These are phyloP conservation scores for Serendipita vermifera DNA, from an alignment of 768 basidiomycete genomes.

Conservation along the genomic window DNA sequence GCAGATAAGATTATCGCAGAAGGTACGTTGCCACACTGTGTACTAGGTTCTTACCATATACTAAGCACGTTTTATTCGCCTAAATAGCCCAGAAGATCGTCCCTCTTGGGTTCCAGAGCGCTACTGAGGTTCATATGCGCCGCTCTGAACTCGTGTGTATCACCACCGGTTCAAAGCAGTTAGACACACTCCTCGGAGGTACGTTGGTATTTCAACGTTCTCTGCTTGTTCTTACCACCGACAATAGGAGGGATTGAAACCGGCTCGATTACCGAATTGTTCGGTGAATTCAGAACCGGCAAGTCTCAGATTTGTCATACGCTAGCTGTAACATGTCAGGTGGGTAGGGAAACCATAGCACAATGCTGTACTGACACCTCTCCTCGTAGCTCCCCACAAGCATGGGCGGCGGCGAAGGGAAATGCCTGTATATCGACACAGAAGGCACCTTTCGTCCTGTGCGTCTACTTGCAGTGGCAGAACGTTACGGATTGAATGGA, in stretches of 20 bases:
- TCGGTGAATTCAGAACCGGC: slow-evolving; percentile 96
- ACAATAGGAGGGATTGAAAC: slow-evolving; percentile 87
- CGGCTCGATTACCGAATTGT: slow-evolving; percentile 93
- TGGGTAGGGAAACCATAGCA: slow-evolving; percentile 16
- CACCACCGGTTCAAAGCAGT: slow-evolving; percentile 89
- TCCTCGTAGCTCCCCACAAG: slow-evolving; percentile 56
- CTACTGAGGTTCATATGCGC: slow-evolving; percentile 92
- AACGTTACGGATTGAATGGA: slow-evolving; percentile 90
- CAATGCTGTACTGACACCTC: neutral
- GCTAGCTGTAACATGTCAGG: slow-evolving; percentile 91
- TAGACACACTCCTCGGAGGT: slow-evolving; percentile 94
- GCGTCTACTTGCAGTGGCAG: slow-evolving; percentile 85
- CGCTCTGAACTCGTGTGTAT: slow-evolving; percentile 92
- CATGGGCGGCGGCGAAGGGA: slow-evolving; percentile 99
- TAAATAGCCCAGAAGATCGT: slow-evolving; percentile 81
- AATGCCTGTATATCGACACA: slow-evolving; percentile 97
- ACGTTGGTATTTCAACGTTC: slow-evolving; percentile 12
- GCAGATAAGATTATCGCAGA: slow-evolving; percentile 91
- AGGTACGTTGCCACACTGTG: slow-evolving; percentile 38
- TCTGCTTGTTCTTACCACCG: neutral
- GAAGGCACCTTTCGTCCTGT: slow-evolving; percentile 98
- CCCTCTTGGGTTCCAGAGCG: slow-evolving; percentile 94
- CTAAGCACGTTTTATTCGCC: no score
- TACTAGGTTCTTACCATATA: no score
- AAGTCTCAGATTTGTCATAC: slow-evolving; percentile 98